These are phyloP conservation scores for Globisporangium recalcitrans DNA, from an alignment of 352 stramenopile genomes.

Conservation along the genomic window DNA sequence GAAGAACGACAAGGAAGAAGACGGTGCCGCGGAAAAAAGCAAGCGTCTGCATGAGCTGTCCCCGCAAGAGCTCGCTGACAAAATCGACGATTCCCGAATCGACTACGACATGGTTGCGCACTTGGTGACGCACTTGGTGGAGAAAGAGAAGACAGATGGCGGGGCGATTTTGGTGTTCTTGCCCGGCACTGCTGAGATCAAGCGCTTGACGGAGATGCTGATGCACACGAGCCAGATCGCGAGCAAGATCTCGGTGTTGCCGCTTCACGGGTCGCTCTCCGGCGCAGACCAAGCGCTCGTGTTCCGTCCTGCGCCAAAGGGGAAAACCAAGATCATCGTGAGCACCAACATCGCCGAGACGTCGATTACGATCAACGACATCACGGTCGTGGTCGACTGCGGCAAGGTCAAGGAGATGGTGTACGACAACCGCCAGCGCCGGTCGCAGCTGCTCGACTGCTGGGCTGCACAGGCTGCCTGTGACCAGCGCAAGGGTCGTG, in stretches of 20 bases:
- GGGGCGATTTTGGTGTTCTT: constrained; percentile 84
- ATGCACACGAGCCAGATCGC: constrained; percentile 22
- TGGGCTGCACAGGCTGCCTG: constrained; percentile 79
- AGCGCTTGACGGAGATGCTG: constrained; percentile 73
- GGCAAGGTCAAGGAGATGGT: constrained; percentile 88
- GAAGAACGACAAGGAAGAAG: constrained; percentile 27
- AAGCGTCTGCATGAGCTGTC: constrained; percentile 32
- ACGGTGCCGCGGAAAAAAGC: constrained; percentile 22
- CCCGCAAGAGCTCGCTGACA: constrained; percentile 45
- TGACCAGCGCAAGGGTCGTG: constrained; percentile 80
- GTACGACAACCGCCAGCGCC: constrained; percentile 65
- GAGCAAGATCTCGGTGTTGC: constrained; percentile 53
- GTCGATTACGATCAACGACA: constrained; percentile 87
- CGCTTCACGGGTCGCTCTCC: constrained; percentile 75
- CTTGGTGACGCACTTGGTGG: constrained; percentile 77
- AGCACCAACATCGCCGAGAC: constrained; percentile 89
- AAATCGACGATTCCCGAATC: constrained; percentile 88
- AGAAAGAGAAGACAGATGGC: constrained; percentile 10
- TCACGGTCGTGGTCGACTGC: constrained; percentile 82
- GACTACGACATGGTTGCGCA: constrained; percentile 93
- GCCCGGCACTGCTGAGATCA: constrained; percentile 79
- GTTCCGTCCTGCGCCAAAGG: constrained; percentile 52
- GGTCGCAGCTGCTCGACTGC: constrained; percentile 75
- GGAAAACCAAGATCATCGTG: constrained; percentile 82
- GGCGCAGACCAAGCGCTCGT: constrained; percentile 67